phyloP scores from a whole-genome alignment of 257 asterid species.

The Jaltomata sinuosa region DNA sequence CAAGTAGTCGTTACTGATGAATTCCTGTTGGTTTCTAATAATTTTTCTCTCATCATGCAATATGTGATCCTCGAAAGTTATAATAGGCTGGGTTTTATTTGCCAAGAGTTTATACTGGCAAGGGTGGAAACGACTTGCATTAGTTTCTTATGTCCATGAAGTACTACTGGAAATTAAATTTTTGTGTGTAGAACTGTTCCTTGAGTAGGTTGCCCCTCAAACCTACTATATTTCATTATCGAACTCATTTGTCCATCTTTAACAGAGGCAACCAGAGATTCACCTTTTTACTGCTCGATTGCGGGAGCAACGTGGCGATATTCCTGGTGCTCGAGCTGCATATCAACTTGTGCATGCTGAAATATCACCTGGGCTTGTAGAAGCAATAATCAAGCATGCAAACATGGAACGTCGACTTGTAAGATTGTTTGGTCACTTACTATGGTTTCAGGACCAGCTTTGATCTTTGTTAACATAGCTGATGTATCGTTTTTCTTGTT shows the following conservation, averaged over 20 bases:
- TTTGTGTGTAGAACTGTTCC: neutral
- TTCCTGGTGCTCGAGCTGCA: slow-evolving; percentile 85
- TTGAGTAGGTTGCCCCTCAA: neutral
- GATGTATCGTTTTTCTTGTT: neutral
- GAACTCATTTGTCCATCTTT: neutral
- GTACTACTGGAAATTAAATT: neutral
- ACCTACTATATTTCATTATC: neutral
- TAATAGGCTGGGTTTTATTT: neutral
- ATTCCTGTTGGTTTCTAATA: neutral
- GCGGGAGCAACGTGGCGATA: slow-evolving; percentile 76
- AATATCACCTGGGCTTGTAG: slow-evolving; percentile 93
- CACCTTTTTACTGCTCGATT: slow-evolving; percentile 91
- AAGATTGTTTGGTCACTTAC: slow-evolving; percentile 18
- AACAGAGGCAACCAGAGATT: slow-evolving; percentile 96
- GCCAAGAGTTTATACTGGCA: neutral
- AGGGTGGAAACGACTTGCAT: neutral
- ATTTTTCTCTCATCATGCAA: neutral
- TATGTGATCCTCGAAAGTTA: neutral
- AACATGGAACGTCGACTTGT: slow-evolving; percentile 93
- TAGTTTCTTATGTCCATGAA: neutral
- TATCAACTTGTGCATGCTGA: slow-evolving; percentile 89
- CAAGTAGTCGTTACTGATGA: neutral
- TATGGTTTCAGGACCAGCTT: neutral
- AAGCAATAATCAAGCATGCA: slow-evolving; percentile 90
- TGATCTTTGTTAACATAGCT: neutral